Percentiles rank a stretch among this genome's conserved stretches.
Conservation (phyloP, 1,284 basidiomycete species). For the Apiotrichum porosum region DNA sequence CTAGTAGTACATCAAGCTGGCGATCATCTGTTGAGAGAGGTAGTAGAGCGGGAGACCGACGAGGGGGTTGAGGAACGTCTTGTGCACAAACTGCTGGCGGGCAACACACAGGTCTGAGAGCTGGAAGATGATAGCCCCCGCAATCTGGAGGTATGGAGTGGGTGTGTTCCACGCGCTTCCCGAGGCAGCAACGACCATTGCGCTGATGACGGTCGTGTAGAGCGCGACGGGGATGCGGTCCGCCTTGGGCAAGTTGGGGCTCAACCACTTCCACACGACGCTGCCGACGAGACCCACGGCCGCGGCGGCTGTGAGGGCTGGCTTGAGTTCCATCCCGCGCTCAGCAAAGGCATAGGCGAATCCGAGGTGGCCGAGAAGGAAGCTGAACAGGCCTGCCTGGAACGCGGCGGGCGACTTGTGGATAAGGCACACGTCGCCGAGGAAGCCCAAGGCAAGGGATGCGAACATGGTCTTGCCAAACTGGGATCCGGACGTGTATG, state of each 20-base stretch:
- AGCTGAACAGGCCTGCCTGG: constrained; percentile 13
- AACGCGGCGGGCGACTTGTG: constrained; percentile 4
- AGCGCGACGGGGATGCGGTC: constrained; percentile 11
- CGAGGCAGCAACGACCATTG: constrained; percentile 7
- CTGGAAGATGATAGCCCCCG: constrained; percentile 14
- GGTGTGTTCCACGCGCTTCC: constrained; percentile 6
- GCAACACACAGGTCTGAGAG: constrained; percentile 16
- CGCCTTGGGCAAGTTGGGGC: constrained; percentile 2
- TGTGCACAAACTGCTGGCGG: constrained; percentile 14
- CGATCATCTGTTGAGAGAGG: constrained; percentile 9
- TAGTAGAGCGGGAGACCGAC: constrained; percentile 19
- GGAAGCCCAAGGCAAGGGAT: constrained; percentile 6
- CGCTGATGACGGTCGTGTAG: constrained; percentile 8
- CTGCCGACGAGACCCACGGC: background rate
- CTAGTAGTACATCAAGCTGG: constrained; percentile 6
- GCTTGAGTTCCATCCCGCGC: constrained; percentile 1
- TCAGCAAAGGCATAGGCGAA: constrained; percentile 9
- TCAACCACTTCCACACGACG: constrained; percentile 13
- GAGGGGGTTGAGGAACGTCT: constrained; percentile 1
- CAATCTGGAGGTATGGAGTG: constrained; percentile 7
- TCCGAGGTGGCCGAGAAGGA: constrained; percentile 17
- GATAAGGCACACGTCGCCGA: constrained; percentile 17
- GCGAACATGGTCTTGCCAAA: constrained; percentile 5
- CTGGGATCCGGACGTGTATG: background rate
- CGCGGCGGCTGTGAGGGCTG: background rate